Conservation (phyloP, 495 filamentous ascomycete genomes). For the Recurvomyces mirabilis region DNA sequence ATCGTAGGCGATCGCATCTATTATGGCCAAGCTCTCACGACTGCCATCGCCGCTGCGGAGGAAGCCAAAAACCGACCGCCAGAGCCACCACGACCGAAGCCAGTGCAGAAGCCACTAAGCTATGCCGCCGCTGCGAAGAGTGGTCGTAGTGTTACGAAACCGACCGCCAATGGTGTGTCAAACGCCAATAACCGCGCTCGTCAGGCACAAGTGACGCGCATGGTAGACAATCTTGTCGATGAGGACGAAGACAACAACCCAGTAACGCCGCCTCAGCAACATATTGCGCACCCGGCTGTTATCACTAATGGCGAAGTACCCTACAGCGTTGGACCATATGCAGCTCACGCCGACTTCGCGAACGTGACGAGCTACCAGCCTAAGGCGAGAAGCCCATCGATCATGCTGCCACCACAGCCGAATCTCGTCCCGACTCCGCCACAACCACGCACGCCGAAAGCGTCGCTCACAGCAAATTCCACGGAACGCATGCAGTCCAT, state of each 20-base stretch:
- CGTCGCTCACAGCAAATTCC: neutral
- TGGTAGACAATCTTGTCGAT: constrained; percentile 57
- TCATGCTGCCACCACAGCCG: neutral
- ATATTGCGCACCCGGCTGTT: constrained; percentile 14
- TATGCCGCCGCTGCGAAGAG: constrained; percentile 17
- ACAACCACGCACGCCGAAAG: constrained; percentile 1
- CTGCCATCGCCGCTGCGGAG: neutral
- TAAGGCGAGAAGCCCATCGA: neutral
- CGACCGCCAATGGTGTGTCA: neutral
- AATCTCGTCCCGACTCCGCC: neutral
- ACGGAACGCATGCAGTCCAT: constrained; percentile 7
- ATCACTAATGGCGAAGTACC: constrained; percentile 14
- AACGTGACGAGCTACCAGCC: constrained; percentile 5
- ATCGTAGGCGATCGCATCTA: constrained; percentile 12
- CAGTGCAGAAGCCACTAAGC: constrained; percentile 2
- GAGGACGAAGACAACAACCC: constrained; percentile 32
- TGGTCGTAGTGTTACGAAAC: neutral
- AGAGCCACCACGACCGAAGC: constrained; percentile 1
- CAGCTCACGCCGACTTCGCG: neutral
- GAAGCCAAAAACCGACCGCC: constrained; percentile 2
- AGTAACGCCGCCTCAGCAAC: constrained; percentile 29
- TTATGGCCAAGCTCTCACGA: constrained; percentile 5
- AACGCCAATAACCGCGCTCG: neutral
- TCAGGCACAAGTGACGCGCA: constrained; percentile 32
- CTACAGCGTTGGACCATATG: neutral